phyloP scores from a whole-genome alignment of 192 early-diverging fungal species.

The Coemansia sp. region DNA sequence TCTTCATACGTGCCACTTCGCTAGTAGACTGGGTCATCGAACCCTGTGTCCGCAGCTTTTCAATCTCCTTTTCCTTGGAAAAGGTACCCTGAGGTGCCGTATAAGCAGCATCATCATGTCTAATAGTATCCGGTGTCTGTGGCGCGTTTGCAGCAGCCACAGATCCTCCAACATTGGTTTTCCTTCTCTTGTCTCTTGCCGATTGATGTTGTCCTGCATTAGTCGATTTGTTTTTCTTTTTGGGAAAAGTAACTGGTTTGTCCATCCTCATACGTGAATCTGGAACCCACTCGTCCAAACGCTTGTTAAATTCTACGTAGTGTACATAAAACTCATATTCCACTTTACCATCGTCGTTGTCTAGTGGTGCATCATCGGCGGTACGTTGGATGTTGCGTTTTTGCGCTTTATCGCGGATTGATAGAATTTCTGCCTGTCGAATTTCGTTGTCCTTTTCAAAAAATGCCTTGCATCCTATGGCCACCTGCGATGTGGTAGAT shows the following conservation, averaged over 20 bases:
- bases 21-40: constrained; percentile 97
- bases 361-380: constrained; percentile 52
- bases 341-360: constrained; percentile 26
- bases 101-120: constrained; percentile 46
- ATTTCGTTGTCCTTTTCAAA: constrained; percentile 66
- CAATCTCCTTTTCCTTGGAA: constrained; percentile 95
- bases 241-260: constrained; percentile 71
- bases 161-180: constrained; percentile 53
- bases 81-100: constrained; percentile 57
- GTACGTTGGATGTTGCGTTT: constrained; percentile 47
- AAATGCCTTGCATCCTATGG: constrained; percentile 63
- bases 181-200: constrained; percentile 49
- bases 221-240: constrained; percentile 57
- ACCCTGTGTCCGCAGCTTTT: constrained; percentile 87
- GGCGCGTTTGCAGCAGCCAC: constrained; percentile 44
- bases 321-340: constrained; percentile 90
- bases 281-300: constrained; percentile 94
- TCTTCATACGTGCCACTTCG: constrained; percentile 93
- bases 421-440: constrained; percentile 85
- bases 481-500: constrained; percentile 29
- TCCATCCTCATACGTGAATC: constrained; percentile 65
- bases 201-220: constrained; percentile 31
- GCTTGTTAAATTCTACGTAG: constrained; percentile 96
- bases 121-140: constrained; percentile 43
- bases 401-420: constrained; percentile 60